phyloP scores from a whole-genome alignment of 1,284 basidiomycete species.

The Irpex rosettiformis region DNA sequence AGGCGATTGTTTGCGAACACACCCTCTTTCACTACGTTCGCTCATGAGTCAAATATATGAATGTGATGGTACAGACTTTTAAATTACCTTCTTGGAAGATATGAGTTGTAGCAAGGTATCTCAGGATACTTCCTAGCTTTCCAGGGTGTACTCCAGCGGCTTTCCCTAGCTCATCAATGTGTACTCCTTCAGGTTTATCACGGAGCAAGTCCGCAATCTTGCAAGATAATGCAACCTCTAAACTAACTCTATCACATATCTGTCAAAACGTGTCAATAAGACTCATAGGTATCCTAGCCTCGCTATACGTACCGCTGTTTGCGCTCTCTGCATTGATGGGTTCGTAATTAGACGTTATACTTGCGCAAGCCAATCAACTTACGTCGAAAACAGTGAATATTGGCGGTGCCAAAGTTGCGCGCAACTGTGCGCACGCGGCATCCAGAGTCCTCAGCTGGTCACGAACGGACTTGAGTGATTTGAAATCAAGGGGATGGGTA shows the following conservation, averaged over 20 bases:
- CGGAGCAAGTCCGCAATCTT: not conserved
- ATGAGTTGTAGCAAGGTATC: slow-evolving; percentile 3
- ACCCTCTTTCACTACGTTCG: slow-evolving; percentile 14
- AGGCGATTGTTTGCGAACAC: slow-evolving; percentile 27
- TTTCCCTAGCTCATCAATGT: not conserved
- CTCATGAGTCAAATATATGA: not conserved
- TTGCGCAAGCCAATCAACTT: too few species aligned
- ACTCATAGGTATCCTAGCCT: too few species aligned
- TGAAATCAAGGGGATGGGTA: not conserved
- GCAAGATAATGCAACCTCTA: too few species aligned
- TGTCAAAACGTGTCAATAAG: too few species aligned
- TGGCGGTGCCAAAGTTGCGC: not conserved
- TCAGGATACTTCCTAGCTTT: not conserved
- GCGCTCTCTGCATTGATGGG: too few species aligned
- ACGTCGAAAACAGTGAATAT: too few species aligned
- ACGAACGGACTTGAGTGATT: not conserved
- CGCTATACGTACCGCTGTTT: too few species aligned
- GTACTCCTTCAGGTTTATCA: not conserved
- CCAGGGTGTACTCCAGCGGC: not conserved
- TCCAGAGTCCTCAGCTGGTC: not conserved
- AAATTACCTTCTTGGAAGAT: slow-evolving; percentile 1
- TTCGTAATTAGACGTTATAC: too few species aligned
- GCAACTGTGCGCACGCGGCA: not conserved
- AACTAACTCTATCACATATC: too few species aligned
- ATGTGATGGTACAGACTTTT: not conserved